A percentile compares a stretch with the other conserved stretches of the same genome.
phyloP scores from a whole-genome alignment of 176 grass and related monocot species.

The Thalia dealbata region DNA sequence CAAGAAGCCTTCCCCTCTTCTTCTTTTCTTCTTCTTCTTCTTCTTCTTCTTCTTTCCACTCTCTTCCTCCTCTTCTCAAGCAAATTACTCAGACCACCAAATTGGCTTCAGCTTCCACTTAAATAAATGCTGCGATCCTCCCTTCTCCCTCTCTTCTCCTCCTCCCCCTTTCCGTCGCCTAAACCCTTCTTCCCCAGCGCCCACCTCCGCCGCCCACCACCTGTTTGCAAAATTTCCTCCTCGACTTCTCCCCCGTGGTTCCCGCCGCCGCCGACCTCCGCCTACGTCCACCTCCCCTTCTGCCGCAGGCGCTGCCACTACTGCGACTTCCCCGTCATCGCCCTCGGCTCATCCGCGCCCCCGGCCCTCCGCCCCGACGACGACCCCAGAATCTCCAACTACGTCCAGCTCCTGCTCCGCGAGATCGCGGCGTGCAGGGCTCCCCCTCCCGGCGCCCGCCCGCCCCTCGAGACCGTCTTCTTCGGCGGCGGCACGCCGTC shows the following conservation, averaged over 20 bases:
- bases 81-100: too few species aligned
- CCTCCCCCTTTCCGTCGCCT: slow-evolving; percentile 7
- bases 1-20: too few species aligned
- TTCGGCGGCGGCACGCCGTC: slow-evolving; percentile 79
- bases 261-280: slow-evolving; percentile 33
- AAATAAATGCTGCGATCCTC: slow-evolving; percentile 47
- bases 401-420: slow-evolving; percentile 61
- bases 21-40: too few species aligned
- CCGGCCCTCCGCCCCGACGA: slow-evolving; percentile 17
- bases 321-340: slow-evolving; percentile 82
- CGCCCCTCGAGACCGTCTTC: slow-evolving; percentile 68
- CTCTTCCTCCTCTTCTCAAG: too few species aligned
- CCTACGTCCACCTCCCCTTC: slow-evolving; percentile 78
- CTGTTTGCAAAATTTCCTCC: slow-evolving; percentile 57
- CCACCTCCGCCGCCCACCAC: slow-evolving; percentile 20
- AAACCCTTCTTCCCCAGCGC: not conserved
- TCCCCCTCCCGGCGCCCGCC: slow-evolving; percentile 24
- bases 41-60: too few species aligned
- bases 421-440: slow-evolving; percentile 48
- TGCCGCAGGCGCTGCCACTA: slow-evolving; percentile 89
- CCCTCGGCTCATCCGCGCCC: slow-evolving; percentile 43
- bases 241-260: not conserved
- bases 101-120: not conserved
- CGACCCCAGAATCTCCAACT: slow-evolving; percentile 67
- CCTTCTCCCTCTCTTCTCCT: slow-evolving; percentile 31